Conservation (phyloP, 2,329 filamentous ascomycete genomes). For the Pseudovirgaria hyperparasitica region DNA sequence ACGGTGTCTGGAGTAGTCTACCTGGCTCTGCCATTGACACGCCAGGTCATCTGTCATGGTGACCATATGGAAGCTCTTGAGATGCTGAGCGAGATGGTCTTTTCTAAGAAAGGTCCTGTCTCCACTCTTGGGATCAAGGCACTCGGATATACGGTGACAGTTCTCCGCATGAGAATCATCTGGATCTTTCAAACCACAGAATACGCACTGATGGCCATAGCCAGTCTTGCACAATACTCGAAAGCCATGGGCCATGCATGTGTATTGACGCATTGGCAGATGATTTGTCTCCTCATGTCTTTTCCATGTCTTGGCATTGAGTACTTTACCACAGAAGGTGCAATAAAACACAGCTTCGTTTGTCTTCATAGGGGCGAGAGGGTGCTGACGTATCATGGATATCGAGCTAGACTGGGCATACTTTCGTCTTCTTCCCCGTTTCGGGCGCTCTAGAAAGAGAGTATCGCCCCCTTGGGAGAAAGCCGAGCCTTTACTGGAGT, state of each 20-base stretch:
- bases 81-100: slow-evolving; percentile 2
- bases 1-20: slow-evolving; percentile 13
- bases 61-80: slow-evolving; percentile 1
- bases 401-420: slow-evolving; percentile 1
- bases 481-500: slow-evolving; percentile 1
- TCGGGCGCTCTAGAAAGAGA: slow-evolving; percentile 4
- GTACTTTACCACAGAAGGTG: slow-evolving; percentile 16
- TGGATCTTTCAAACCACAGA: neutral
- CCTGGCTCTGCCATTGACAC: slow-evolving; percentile 21
- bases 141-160: slow-evolving; percentile 1
- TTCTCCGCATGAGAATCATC: neutral
- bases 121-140: slow-evolving; percentile 11
- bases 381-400: neutral
- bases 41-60: slow-evolving; percentile 20
- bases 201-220: slow-evolving; percentile 10
- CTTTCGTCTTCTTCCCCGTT: slow-evolving; percentile 1
- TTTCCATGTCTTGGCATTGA: slow-evolving; percentile 22
- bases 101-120: neutral
- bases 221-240: too few species aligned
- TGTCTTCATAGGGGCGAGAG: too few species aligned
- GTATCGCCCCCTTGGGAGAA: slow-evolving; percentile 3
- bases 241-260: slow-evolving; percentile 19
- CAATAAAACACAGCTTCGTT: slow-evolving; percentile 22
- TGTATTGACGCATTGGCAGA: slow-evolving; percentile 19
- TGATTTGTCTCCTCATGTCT: slow-evolving; percentile 25